A percentile compares a stretch with the other conserved stretches of the same genome.
phyloP scores from a whole-genome alignment of 2,329 filamentous ascomycete genomes.

The Xylariaceae sp. region DNA sequence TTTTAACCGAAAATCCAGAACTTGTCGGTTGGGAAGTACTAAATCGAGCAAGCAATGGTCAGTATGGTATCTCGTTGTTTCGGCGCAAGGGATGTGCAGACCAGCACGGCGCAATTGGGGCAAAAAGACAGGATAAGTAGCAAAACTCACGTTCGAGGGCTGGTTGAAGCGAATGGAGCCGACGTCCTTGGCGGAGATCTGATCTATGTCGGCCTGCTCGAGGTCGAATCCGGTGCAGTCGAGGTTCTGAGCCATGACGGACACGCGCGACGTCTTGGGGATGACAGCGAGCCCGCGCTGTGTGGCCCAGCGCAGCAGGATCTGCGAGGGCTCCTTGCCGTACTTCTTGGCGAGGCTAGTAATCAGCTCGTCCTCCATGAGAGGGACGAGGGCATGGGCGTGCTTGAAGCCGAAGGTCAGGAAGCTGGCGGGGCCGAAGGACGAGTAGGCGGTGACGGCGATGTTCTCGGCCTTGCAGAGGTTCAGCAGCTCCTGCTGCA shows the following conservation, averaged over 20 bases:
- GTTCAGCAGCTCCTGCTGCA: constrained; percentile 66
- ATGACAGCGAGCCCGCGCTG: constrained; percentile 78
- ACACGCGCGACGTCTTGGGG: constrained; percentile 63
- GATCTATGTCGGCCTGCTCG: constrained; percentile 59
- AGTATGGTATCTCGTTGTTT: constrained; percentile 16
- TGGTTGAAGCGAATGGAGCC: constrained; percentile 69
- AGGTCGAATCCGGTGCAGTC: constrained; percentile 64
- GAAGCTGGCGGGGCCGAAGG: constrained; percentile 76
- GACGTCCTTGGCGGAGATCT: constrained; percentile 61
- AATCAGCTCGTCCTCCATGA: constrained; percentile 67
- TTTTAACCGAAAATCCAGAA: constrained; percentile 57
- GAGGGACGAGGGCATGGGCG: constrained; percentile 59
- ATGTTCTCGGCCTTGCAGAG: constrained; percentile 68
- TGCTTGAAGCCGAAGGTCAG: constrained; percentile 70
- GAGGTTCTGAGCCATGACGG: constrained; percentile 60
- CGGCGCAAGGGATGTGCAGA: too few relatives aligned
- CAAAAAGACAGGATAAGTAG: constrained; percentile 14
- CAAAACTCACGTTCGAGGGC: constrained; percentile 59
- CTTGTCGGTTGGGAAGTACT: constrained; percentile 55
- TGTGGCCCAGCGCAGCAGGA: constrained; percentile 82
- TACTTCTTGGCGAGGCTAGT: constrained; percentile 64
- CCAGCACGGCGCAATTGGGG: too few relatives aligned
- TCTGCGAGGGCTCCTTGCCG: constrained; percentile 70
- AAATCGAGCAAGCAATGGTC: constrained; percentile 7
- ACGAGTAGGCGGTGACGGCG: constrained; percentile 76